phyloP scores from a whole-genome alignment of 208 protist species.

The Spongospora subterranea region DNA sequence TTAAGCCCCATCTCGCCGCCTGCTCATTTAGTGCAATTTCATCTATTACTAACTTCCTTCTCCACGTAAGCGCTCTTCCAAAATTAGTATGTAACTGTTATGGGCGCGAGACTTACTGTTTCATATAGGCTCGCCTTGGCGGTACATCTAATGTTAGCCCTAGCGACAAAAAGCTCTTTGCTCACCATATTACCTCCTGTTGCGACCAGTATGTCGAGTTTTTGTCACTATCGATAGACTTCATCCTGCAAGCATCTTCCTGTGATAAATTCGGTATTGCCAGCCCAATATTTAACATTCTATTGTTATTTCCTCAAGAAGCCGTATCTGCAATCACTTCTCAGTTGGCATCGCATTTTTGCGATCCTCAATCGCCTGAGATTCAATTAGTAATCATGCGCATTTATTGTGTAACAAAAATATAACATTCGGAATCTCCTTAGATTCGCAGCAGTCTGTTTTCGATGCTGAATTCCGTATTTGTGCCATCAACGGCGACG shows the following conservation, averaged over 20 bases:
- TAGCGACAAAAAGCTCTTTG: background rate
- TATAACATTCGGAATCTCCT: background rate
- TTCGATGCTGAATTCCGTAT: background rate
- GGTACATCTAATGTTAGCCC: background rate
- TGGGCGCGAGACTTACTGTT: too few relatives aligned
- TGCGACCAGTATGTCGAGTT: background rate
- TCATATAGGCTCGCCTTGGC: background rate
- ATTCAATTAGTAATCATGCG: background rate
- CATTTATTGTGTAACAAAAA: background rate
- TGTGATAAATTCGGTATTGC: background rate
- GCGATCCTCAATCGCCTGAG: background rate
- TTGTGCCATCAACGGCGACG: background rate
- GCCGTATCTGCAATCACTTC: background rate
- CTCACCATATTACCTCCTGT: background rate
- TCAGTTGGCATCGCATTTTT: constrained; percentile 17
- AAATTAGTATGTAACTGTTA: background rate
- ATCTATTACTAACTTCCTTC: background rate
- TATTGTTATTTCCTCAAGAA: background rate
- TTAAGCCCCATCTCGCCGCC: background rate
- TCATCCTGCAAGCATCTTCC: background rate
- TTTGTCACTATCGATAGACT: background rate
- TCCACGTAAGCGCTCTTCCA: background rate
- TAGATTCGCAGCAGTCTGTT: background rate
- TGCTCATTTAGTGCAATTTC: background rate
- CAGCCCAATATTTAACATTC: constrained; percentile 23